Base-by-base conservation (phyloP, 345 rosid species). In the Populus tremula region DNA sequence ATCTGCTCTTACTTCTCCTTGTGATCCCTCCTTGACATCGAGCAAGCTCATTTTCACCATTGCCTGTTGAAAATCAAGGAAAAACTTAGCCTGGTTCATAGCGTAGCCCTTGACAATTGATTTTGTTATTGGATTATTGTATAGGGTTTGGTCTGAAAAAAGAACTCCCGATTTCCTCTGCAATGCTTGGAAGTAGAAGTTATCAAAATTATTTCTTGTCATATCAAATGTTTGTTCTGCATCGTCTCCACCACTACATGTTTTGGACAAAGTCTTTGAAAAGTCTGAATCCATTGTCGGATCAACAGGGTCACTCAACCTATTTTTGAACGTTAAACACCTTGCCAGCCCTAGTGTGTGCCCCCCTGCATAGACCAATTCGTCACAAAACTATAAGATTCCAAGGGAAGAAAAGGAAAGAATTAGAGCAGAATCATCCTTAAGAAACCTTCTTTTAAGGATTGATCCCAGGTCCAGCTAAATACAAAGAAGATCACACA, bases 281-380 rank as follows among this genome's bases (percentile, higher is more conserved):
- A 94, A 91, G 74, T 72, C 70, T 0, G 94, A 69, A 71, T 86
- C 94, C 61, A 91, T 12, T 9, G 86, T 84, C 39, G 94, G 80
- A 71, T 95, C 98, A 35, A 61, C 77, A 1, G 71, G 43, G 11
- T 70, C 68, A 21, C 79, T 85, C 65, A 96, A 74, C 72, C 98
- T 84, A 35, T 50, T 81, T 63, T 93, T 96, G 88, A 96, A 96
- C 8, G 99, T 90, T 5, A 95, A 78, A 75, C 97, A 94, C 78
- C 93, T 79, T 43, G 99, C 95, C 79, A 92, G 97, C 78, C 99
- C 99, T 4, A 94, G 84, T 0, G 98, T 96, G 73, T 96, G 99
- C n/a, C 88, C 99, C 72, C 98, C 99, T 96, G 10, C 39, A 54
- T 8, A 41, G 11, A 41, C 12, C 45, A 41, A 41, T 41, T 41